phyloP scores from a whole-genome alignment of 2,329 filamentous ascomycete genomes.

The Zymoseptoria brevis region DNA sequence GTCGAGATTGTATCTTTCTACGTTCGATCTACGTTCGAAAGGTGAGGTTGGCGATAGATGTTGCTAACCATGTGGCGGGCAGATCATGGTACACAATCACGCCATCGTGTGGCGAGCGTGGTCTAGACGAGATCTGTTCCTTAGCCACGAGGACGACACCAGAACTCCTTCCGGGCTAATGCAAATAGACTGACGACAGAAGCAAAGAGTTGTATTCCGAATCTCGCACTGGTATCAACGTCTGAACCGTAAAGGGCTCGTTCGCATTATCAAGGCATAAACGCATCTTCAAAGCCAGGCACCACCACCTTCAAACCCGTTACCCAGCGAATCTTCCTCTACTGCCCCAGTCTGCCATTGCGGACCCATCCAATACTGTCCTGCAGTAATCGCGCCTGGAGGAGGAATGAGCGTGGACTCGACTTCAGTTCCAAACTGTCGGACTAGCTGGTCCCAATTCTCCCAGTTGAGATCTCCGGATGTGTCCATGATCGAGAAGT shows the following conservation, averaged over 20 bases:
- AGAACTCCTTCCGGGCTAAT: background rate
- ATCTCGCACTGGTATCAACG: background rate
- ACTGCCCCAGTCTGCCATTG: background rate
- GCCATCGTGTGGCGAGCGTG: background rate
- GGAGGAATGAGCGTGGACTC: slow-evolving; percentile 15
- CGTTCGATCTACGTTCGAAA: background rate
- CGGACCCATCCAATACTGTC: background rate
- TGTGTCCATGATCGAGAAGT: slow-evolving; percentile 30
- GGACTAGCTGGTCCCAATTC: slow-evolving; percentile 42
- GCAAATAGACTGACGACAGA: background rate
- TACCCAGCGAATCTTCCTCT: background rate
- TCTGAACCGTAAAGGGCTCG: background rate
- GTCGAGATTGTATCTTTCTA: background rate
- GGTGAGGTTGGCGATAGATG: background rate
- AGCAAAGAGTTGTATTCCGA: background rate
- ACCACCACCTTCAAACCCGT: background rate
- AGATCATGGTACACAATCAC: background rate
- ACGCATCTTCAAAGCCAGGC: background rate
- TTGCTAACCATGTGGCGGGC: background rate
- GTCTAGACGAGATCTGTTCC: background rate
- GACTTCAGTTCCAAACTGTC: slow-evolving; percentile 40
- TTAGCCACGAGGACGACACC: background rate
- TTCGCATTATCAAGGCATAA: background rate
- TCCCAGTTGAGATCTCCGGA: slow-evolving; percentile 40
- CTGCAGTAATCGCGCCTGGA: background rate